These are phyloP conservation scores for Fistulinella staudtii DNA, from an alignment of 1,284 basidiomycete species.

Conservation along the genomic window DNA sequence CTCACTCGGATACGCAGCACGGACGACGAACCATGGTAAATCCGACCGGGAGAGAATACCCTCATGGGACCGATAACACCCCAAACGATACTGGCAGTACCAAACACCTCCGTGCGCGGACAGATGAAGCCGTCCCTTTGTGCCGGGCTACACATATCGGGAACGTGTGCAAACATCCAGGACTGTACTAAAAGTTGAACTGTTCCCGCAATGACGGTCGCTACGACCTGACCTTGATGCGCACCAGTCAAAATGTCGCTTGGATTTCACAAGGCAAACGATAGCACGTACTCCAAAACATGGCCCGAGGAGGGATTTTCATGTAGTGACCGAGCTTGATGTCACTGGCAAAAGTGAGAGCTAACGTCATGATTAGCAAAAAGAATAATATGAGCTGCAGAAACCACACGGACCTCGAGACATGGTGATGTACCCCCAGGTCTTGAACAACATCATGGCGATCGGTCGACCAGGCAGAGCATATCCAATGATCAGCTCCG, in stretches of 20 bases:
- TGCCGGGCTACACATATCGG: slow-evolving; percentile 22
- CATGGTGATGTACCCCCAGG: slow-evolving; percentile 40
- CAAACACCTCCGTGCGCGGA: slow-evolving; percentile 36
- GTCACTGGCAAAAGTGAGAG: slow-evolving; percentile 41
- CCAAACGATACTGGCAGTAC: slow-evolving; percentile 42
- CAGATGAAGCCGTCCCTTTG: slow-evolving; percentile 38
- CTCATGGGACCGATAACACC: slow-evolving; percentile 39
- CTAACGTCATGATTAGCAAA: slow-evolving; percentile 7
- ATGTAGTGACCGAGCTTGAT: slow-evolving; percentile 51
- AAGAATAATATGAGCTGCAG: no score
- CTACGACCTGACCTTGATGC: slow-evolving; percentile 36
- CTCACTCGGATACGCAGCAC: background rate
- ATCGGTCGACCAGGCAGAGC: slow-evolving; percentile 43
- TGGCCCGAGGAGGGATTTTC: slow-evolving; percentile 48
- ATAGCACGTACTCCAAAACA: slow-evolving; percentile 36
- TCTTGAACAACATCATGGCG: slow-evolving; percentile 47
- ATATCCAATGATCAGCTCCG: slow-evolving; percentile 47
- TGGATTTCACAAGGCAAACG: background rate
- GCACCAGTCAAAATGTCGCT: background rate
- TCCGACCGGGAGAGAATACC: slow-evolving; percentile 26
- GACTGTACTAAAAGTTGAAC: slow-evolving; percentile 42
- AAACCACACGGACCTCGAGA: slow-evolving; percentile 28
- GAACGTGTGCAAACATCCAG: slow-evolving; percentile 37
- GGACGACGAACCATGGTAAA: slow-evolving; percentile 21
- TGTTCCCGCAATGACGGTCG: slow-evolving; percentile 40